These are phyloP conservation scores for Globisporangium megalacanthum DNA, from an alignment of 352 stramenopile species.

Conservation along the genomic window DNA sequence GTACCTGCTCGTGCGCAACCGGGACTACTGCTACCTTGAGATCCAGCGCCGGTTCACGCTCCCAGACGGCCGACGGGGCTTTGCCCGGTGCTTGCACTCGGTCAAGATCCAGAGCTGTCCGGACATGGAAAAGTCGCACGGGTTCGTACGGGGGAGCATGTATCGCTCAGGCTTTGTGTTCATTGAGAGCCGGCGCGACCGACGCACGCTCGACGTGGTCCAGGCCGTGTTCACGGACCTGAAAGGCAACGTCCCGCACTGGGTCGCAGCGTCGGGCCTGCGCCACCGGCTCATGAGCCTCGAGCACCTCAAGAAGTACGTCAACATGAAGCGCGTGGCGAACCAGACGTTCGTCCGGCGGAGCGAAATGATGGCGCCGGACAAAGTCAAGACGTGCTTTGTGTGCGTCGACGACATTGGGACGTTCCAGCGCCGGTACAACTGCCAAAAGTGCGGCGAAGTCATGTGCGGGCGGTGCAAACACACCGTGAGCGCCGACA, in stretches of 20 bases:
- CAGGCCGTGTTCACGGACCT: conserved; percentile 78
- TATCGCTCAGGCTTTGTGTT: conserved; percentile 80
- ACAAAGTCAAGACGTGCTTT: conserved; percentile 76
- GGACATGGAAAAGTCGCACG: conserved; percentile 75
- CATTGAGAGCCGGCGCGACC: conserved; percentile 68
- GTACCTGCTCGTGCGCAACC: conserved; percentile 70
- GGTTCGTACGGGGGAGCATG: conserved; percentile 75
- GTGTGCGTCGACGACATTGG: conserved; percentile 79
- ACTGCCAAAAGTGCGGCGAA: conserved; percentile 83
- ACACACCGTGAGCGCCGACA: conserved; percentile 69
- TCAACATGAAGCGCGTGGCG: conserved; percentile 74
- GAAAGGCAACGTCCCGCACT: conserved; percentile 74
- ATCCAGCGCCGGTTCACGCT: conserved; percentile 67
- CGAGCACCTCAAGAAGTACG: conserved; percentile 75
- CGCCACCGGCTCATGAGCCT: conserved; percentile 64
- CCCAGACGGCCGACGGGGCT: conserved; percentile 47
- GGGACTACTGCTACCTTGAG: conserved; percentile 76
- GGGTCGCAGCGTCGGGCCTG: conserved; percentile 55
- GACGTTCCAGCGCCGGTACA: conserved; percentile 75
- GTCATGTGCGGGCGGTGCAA: conserved; percentile 74
- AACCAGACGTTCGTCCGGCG: conserved; percentile 67
- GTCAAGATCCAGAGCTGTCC: conserved; percentile 84
- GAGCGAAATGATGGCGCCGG: conserved; percentile 53
- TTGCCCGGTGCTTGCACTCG: conserved; percentile 71
- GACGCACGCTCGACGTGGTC: conserved; percentile 68